These are phyloP conservation scores for Gnaphalium uliginosum DNA, from an alignment of 129 eudicot species.

Conservation along the genomic window DNA sequence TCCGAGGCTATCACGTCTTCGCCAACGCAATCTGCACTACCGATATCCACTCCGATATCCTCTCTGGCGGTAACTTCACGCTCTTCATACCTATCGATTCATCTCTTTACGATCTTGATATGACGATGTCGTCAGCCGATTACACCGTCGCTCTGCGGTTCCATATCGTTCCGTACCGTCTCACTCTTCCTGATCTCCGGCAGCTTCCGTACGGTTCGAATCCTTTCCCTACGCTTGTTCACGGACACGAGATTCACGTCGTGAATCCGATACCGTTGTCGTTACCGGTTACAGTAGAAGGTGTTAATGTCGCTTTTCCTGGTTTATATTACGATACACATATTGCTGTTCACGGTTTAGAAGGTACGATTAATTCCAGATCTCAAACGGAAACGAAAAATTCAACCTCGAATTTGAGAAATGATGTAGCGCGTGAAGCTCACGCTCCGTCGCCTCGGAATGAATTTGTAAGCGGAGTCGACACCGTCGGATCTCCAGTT, in stretches of 20 bases:
- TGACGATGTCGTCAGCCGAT: slow-evolving; percentile 42
- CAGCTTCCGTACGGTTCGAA: slow-evolving; percentile 37
- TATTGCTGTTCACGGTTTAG: slow-evolving; percentile 56
- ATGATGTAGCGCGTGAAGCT: neutral
- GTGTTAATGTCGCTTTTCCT: slow-evolving; percentile 38
- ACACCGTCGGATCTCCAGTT: slow-evolving; percentile 21
- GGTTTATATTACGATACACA: slow-evolving; percentile 40
- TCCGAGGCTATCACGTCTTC: slow-evolving; percentile 52
- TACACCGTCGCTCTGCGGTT: slow-evolving; percentile 47
- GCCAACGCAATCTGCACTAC: slow-evolving; percentile 63
- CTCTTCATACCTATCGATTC: slow-evolving; percentile 53
- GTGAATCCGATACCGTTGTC: slow-evolving; percentile 20
- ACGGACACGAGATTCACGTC: slow-evolving; percentile 24
- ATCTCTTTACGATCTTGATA: slow-evolving; percentile 47
- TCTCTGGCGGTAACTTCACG: slow-evolving; percentile 45
- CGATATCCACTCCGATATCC: slow-evolving; percentile 44
- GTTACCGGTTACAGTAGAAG: slow-evolving; percentile 37
- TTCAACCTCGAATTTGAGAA: slow-evolving; percentile 4
- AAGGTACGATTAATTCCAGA: slow-evolving; percentile 39
- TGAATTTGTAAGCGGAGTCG: slow-evolving; percentile 6
- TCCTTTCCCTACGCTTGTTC: slow-evolving; percentile 36
- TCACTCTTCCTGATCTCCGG: slow-evolving; percentile 41
- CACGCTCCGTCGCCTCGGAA: slow-evolving; percentile 16
- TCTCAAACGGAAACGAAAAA: slow-evolving; percentile 12
- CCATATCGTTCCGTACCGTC: slow-evolving; percentile 50